Percentiles rank a stretch among this genome's conserved stretches.
Conservation (phyloP, 768 basidiomycete species). For the Termitomyces sp. region DNA sequence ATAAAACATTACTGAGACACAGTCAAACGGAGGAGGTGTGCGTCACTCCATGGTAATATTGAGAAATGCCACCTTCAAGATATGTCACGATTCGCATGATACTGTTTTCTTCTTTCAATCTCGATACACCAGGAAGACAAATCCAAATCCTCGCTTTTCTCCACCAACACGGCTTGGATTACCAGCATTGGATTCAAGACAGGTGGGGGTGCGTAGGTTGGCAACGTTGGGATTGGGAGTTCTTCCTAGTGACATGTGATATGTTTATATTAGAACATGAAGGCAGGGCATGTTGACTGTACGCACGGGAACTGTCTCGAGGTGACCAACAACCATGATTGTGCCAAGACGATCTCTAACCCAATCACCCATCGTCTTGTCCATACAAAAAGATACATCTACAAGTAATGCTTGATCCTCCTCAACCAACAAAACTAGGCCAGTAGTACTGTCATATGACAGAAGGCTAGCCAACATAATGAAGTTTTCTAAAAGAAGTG, state of each 20-base stretch:
- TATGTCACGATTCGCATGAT: not conserved
- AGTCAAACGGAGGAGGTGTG: not conserved
- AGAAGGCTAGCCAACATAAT: constrained; percentile 41
- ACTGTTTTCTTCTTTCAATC: constrained; percentile 23
- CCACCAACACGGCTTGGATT: constrained; percentile 51
- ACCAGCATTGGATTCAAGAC: constrained; percentile 43
- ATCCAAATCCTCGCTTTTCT: constrained; percentile 45
- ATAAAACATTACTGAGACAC: not conserved
- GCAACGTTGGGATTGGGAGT: constrained; percentile 40
- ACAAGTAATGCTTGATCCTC: constrained; percentile 50
- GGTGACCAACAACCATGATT: constrained; percentile 55
- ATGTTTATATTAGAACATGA: constrained; percentile 1
- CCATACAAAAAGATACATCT: constrained; percentile 53
- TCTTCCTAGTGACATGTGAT: constrained; percentile 28
- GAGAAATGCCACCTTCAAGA: not conserved
- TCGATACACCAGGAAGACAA: constrained; percentile 40
- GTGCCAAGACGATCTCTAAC: constrained; percentile 47
- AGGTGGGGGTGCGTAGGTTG: constrained; percentile 36
- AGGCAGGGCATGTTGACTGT: constrained; percentile 4
- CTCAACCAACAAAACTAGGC: constrained; percentile 47
- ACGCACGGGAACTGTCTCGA: constrained; percentile 37
- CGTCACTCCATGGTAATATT: not conserved
- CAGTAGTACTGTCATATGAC: constrained; percentile 48
- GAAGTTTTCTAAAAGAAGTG: not conserved
- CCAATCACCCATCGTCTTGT: constrained; percentile 41